Percentiles rank a stretch among this genome's conserved stretches.
Evolutionary conservation across 1,284 basidiomycete genomes (phyloP).

Genomic region (Pseudomicrostroma phylloplanum): DNA sequence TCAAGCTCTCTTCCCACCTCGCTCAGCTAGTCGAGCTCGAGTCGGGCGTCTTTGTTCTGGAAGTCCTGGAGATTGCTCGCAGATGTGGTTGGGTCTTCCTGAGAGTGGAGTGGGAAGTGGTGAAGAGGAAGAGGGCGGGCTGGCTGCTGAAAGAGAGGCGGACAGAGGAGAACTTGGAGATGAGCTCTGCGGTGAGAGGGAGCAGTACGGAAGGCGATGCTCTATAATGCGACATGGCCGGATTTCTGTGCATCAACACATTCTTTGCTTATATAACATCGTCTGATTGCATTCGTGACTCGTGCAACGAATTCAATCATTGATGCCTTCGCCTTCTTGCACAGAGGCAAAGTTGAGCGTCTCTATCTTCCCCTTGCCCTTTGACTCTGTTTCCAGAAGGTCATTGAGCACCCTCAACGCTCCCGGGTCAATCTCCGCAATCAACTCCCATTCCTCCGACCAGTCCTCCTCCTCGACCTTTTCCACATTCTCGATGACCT

Average conservation of each 20-base stretch:
- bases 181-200: neutral
- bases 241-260: too few relatives aligned
- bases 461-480: slow-evolving; percentile 78
- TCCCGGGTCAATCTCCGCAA: slow-evolving; percentile 84
- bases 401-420: slow-evolving; percentile 85
- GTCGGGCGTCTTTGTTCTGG: slow-evolving; percentile 77
- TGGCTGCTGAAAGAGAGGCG: neutral
- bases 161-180: neutral
- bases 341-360: slow-evolving; percentile 54
- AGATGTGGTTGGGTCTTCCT: slow-evolving; percentile 96
- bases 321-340: slow-evolving; percentile 21
- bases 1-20: slow-evolving; percentile 82
- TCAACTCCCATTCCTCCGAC: slow-evolving; percentile 74
- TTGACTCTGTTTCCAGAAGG: slow-evolving; percentile 70
- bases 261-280: neutral
- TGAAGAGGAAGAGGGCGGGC: slow-evolving; percentile 13
- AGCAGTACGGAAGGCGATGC: neutral
- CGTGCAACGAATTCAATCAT: neutral
- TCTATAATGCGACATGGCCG: too few relatives aligned
- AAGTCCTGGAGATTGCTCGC: slow-evolving; percentile 79
- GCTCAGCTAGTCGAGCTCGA: slow-evolving; percentile 77
- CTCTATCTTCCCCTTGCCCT: slow-evolving; percentile 66
- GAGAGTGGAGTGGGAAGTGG: slow-evolving; percentile 64
- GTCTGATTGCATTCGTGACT: neutral
- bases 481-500: slow-evolving; percentile 68